These are phyloP conservation scores for Talaromyces sp. DNA, from an alignment of 2,329 filamentous ascomycete species.

Conservation along the genomic window DNA sequence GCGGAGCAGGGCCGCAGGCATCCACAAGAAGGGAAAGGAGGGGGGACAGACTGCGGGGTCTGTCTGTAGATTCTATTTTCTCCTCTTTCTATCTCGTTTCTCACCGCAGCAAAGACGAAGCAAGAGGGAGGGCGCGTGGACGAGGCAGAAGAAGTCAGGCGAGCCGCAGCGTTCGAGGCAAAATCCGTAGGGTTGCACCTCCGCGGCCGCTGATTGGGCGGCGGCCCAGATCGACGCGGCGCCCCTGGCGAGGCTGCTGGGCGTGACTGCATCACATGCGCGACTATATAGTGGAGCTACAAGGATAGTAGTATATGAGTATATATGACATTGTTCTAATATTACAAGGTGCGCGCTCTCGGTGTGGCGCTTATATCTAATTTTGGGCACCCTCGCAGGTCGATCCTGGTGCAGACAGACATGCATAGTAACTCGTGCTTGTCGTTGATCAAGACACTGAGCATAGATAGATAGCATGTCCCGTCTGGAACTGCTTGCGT, in stretches of 20 bases:
- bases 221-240: not conserved
- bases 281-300: not conserved
- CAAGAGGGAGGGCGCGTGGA: slow-evolving; percentile 12
- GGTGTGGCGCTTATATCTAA: not conserved
- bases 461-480: not conserved
- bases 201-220: slow-evolving; percentile 17
- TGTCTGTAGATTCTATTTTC: not conserved
- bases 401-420: not conserved
- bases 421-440: not conserved
- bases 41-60: not conserved
- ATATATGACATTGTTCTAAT: not conserved
- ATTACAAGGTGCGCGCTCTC: not conserved
- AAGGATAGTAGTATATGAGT: too few species aligned
- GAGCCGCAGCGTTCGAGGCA: slow-evolving; percentile 2
- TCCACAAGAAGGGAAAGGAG: slow-evolving; percentile 19
- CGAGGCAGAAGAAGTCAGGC: slow-evolving; percentile 5
- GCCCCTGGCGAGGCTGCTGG: not conserved
- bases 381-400: not conserved
- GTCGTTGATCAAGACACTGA: not conserved
- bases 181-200: slow-evolving; percentile 4
- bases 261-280: not conserved
- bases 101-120: not conserved
- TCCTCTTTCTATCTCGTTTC: not conserved
- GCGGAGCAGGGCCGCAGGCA: slow-evolving; percentile 27
- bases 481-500: not conserved